A percentile compares a stretch with the other conserved stretches of the same genome.
Conservation (phyloP, 495 filamentous ascomycete species). For the Glarea lozoyensis region DNA sequence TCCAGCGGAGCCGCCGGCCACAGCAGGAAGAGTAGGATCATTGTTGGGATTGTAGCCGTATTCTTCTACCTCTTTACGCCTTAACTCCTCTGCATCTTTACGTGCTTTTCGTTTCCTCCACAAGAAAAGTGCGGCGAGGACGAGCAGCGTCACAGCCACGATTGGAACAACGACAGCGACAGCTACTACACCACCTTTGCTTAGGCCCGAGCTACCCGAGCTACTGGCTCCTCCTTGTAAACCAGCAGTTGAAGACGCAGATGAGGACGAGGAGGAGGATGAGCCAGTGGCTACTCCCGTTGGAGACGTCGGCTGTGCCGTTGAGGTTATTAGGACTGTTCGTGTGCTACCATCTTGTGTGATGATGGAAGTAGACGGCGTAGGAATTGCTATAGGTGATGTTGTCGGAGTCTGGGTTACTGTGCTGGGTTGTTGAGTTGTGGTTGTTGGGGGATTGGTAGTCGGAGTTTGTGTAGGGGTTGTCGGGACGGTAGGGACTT, state of each 20-base stretch:
- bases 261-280: constrained; percentile 19
- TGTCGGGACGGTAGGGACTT: constrained; percentile 1
- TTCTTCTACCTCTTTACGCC: constrained; percentile 91
- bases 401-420: constrained; percentile 3
- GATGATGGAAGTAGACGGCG: constrained; percentile 13
- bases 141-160: constrained; percentile 73
- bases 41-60: constrained; percentile 95
- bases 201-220: constrained; percentile 36
- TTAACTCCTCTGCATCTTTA: constrained; percentile 75
- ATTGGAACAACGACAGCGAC: constrained; percentile 93
- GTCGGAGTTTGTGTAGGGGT: constrained; percentile 3
- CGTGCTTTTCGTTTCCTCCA: constrained; percentile 81
- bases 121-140: constrained; percentile 66
- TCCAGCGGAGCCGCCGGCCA: constrained; percentile 38
- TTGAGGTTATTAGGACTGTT: constrained; percentile 20
- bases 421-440: constrained; percentile 1
- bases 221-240: constrained; percentile 10
- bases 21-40: constrained; percentile 70
- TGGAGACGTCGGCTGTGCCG: constrained; percentile 10
- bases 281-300: constrained; percentile 10
- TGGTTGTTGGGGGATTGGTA: background rate
- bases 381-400: background rate
- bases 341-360: constrained; percentile 14
- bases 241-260: constrained; percentile 15
- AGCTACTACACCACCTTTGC: constrained; percentile 63